phyloP scores from a whole-genome alignment of 352 stramenopile genomes.

The Globisporangium spinosum region DNA sequence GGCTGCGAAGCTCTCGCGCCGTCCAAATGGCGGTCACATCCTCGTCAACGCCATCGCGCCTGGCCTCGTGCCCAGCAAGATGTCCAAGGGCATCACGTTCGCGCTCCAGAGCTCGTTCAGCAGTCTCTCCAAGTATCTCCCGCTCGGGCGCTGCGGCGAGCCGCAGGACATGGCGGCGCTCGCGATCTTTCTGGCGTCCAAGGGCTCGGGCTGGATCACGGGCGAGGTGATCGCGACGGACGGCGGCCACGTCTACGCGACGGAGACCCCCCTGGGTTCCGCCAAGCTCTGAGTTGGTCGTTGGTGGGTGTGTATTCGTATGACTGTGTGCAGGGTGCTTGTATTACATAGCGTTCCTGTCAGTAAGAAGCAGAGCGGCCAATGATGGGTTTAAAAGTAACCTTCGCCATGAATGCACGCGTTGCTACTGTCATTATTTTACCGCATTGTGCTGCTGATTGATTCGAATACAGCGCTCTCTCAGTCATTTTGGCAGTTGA shows the following conservation, averaged over 20 bases:
- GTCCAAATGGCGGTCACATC: conserved; percentile 82
- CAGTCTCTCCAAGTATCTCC: conserved; percentile 65
- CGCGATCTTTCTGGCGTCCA: conserved; percentile 89
- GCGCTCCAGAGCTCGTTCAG: conserved; percentile 44
- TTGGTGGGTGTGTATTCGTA: background rate
- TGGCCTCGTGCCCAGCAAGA: conserved; percentile 89
- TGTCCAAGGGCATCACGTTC: conserved; percentile 80
- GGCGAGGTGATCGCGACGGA: conserved; percentile 91
- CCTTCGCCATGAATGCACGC: background rate
- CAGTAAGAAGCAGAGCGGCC: too few relatives aligned
- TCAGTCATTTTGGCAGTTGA: background rate
- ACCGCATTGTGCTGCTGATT: background rate
- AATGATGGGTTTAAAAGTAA: too few relatives aligned
- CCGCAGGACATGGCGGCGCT: conserved; percentile 91
- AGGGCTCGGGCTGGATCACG: conserved; percentile 89
- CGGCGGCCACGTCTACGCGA: conserved; percentile 69
- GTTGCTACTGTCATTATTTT: background rate
- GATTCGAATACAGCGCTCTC: conserved; percentile 7
- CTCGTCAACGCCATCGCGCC: conserved; percentile 95
- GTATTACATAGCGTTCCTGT: background rate
- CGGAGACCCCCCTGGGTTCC: conserved; percentile 34
- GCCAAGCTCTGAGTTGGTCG: conserved; percentile 25
- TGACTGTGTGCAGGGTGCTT: background rate
- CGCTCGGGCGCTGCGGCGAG: conserved; percentile 81
- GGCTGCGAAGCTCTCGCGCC: conserved; percentile 85